These are phyloP conservation scores for Marchantia polymorpha DNA, from an alignment of 225 moss, liverwort and hornwort species.

Conservation along the genomic window DNA sequence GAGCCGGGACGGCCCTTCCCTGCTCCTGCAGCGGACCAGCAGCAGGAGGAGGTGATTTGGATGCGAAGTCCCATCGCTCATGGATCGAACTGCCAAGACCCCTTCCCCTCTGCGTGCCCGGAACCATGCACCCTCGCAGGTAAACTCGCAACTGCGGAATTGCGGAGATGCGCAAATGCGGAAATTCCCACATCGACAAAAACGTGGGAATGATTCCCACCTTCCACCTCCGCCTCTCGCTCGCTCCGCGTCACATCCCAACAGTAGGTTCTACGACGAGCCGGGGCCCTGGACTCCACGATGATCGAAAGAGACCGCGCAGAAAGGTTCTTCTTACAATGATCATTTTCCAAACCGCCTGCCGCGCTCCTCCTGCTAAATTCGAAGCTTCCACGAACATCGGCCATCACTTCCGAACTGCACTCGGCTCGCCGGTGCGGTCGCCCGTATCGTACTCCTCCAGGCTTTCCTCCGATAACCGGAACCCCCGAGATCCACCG, in stretches of 20 bases:
- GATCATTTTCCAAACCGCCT: neutral
- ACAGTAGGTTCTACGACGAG: neutral
- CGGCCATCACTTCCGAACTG: neutral
- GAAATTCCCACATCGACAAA: neutral
- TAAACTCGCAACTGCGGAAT: too few relatives aligned
- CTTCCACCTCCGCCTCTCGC: too few relatives aligned
- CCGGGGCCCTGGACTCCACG: neutral
- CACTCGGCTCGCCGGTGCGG: neutral
- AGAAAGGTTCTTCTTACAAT: too few relatives aligned
- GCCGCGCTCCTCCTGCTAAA: neutral
- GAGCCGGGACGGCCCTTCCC: neutral
- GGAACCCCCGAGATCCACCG: too few relatives aligned
- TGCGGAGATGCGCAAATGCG: too few relatives aligned
- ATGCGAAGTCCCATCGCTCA: neutral
- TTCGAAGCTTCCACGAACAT: neutral
- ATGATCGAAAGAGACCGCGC: too few relatives aligned
- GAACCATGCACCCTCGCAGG: neutral
- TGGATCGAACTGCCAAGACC: conserved; percentile 2
- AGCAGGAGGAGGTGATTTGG: conserved; percentile 1
- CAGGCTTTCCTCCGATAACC: too few relatives aligned
- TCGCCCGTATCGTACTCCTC: too few relatives aligned
- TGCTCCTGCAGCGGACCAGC: too few relatives aligned
- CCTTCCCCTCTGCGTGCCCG: neutral
- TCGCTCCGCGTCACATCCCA: neutral
- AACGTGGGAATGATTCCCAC: conserved; percentile 8